Conservation (phyloP, 208 protist species). For the Zelonia costaricensis region DNA sequence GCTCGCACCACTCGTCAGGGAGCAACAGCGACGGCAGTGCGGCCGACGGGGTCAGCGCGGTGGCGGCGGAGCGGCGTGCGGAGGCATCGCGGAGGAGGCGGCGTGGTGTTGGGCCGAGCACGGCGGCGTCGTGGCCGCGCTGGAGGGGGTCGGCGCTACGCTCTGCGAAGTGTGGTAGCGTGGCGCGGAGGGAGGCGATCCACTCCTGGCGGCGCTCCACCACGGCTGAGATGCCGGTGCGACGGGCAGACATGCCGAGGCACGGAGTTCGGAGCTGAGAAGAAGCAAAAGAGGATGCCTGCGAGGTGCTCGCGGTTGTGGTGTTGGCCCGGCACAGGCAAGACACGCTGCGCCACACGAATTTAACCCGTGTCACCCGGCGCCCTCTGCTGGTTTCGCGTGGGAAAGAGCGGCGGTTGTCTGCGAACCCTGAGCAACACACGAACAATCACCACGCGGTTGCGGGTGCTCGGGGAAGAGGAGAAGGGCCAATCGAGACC, state of each 20-base stretch:
- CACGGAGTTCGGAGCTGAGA: background rate
- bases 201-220: conserved; percentile 24
- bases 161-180: conserved; percentile 16
- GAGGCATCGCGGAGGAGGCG: conserved; percentile 11
- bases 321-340: too few species aligned
- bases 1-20: conserved; percentile 23
- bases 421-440: too few species aligned
- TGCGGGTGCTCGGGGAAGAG: too few species aligned
- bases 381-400: too few species aligned
- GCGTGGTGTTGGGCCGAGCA: conserved; percentile 9
- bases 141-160: conserved; percentile 3
- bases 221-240: background rate
- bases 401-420: too few species aligned
- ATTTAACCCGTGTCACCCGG: too few species aligned
- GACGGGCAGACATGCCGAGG: background rate
- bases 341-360: too few species aligned
- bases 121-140: background rate
- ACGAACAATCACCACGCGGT: too few species aligned
- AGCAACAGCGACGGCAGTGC: conserved; percentile 18
- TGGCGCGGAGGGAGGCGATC: conserved; percentile 12
- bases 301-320: too few species aligned
- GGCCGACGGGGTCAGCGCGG: background rate
- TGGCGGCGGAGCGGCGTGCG: too few species aligned
- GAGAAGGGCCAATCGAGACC: too few species aligned
- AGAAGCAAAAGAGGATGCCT: too few species aligned